Conservation (phyloP, 2,329 filamentous ascomycete genomes). For the Cadophora luteo-olivacea region DNA sequence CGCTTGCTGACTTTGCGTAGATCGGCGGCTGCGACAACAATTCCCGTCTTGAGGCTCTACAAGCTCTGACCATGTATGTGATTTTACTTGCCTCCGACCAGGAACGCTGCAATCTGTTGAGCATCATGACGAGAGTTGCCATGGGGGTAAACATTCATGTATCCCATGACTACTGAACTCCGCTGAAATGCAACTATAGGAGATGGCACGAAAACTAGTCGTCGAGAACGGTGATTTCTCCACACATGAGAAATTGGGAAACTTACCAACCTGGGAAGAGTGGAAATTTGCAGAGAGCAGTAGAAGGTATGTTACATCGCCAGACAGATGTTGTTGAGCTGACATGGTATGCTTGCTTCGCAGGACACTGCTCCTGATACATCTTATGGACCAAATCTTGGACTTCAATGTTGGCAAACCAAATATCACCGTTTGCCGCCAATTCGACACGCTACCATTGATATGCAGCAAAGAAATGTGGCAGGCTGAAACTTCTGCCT, state of each 20-base stretch:
- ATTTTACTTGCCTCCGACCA: slow-evolving; percentile 28
- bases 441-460: slow-evolving; percentile 23
- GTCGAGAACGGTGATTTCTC: slow-evolving; percentile 1
- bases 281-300: slow-evolving; percentile 27
- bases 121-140: neutral
- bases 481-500: slow-evolving; percentile 23
- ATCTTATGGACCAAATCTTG: slow-evolving; percentile 27
- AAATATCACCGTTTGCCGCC: neutral
- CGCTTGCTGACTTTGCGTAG: neutral
- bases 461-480: slow-evolving; percentile 26
- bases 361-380: slow-evolving; percentile 27
- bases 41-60: slow-evolving; percentile 21
- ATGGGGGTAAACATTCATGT: neutral
- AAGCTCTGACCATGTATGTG: slow-evolving; percentile 30
- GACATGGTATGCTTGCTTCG: neutral
- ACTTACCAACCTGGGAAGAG: slow-evolving; percentile 26
- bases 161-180: neutral
- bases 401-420: slow-evolving; percentile 22
- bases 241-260: slow-evolving; percentile 9
- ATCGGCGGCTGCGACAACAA: neutral
- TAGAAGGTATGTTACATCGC: slow-evolving; percentile 21
- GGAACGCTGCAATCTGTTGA: slow-evolving; percentile 7
- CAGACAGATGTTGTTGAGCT: neutral
- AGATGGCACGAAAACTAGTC: slow-evolving; percentile 18
- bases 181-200: neutral